Percentiles rank a stretch among this genome's conserved stretches.
phyloP scores from a whole-genome alignment of 176 grass and related monocot species.

The Lolium rigidum region DNA sequence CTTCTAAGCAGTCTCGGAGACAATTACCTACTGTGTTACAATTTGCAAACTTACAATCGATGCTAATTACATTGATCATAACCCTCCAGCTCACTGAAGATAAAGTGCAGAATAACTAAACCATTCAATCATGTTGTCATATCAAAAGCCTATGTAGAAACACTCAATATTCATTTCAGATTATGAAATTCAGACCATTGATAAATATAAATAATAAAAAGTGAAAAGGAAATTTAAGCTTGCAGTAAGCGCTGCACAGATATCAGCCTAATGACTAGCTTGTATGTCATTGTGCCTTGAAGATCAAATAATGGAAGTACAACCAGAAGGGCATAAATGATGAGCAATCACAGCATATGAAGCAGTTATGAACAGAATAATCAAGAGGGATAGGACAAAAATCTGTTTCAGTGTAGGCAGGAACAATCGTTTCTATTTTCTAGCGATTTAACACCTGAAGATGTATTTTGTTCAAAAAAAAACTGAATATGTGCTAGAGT shows the following conservation, averaged over 20 bases:
- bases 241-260: conserved; percentile 18
- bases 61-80: conserved; percentile 7
- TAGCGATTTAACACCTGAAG: conserved; percentile 19
- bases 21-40: background rate
- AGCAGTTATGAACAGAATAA: conserved; percentile 2
- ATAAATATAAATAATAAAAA: background rate
- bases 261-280: background rate
- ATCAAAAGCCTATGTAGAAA: background rate
- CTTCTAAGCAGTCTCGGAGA: background rate
- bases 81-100: background rate
- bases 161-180: background rate
- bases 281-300: conserved; percentile 15
- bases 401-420: background rate
- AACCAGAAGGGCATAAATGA: conserved; percentile 1
- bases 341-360: background rate
- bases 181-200: background rate
- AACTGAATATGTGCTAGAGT: conserved; percentile 15
- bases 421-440: background rate
- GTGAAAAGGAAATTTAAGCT: background rate
- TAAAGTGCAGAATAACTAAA: conserved; percentile 18
- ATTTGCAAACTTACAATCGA: background rate
- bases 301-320: background rate
- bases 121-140: background rate
- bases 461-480: background rate
- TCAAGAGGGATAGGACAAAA: background rate